These are phyloP conservation scores for Erythrobasidium hasegawianum DNA, from an alignment of 1,284 basidiomycete species.

Conservation along the genomic window DNA sequence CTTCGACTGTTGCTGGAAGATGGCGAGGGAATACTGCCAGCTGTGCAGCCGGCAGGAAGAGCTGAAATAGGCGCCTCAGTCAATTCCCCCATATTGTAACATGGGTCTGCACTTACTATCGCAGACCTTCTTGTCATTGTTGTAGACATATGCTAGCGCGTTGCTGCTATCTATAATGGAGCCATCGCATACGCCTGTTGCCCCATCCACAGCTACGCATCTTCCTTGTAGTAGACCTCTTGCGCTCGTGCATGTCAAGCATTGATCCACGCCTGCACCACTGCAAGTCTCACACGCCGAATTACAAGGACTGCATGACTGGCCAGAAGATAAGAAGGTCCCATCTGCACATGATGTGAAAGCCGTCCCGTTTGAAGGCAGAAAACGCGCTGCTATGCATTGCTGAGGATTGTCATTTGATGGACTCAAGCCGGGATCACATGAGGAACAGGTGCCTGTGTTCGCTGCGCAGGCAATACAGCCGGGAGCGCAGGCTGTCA, in stretches of 20 bases:
- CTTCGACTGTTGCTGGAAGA: constrained; percentile 61
- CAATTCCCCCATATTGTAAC: neutral
- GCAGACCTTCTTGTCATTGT: constrained; percentile 72
- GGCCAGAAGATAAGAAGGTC: constrained; percentile 57
- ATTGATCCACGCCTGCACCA: constrained; percentile 64
- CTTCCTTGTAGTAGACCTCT: constrained; percentile 43
- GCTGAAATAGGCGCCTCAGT: constrained; percentile 40
- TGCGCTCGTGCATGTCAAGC: constrained; percentile 49
- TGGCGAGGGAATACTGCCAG: constrained; percentile 68
- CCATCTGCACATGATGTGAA: constrained; percentile 61
- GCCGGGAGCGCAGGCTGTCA: constrained; percentile 63
- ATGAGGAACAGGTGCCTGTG: constrained; percentile 66
- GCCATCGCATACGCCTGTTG: constrained; percentile 62
- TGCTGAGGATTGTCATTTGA: constrained; percentile 61
- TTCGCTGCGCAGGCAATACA: constrained; percentile 64
- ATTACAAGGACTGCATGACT: constrained; percentile 60
- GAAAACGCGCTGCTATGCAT: constrained; percentile 58
- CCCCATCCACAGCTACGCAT: constrained; percentile 60
- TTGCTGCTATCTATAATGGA: constrained; percentile 50
- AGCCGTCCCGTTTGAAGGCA: constrained; percentile 51
- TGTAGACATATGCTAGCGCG: constrained; percentile 63
- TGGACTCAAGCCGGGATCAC: constrained; percentile 63
- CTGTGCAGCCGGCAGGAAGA: constrained; percentile 65
- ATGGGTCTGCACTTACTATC: constrained; percentile 59
- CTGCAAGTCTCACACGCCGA: constrained; percentile 65